Conservation (phyloP, 2,329 filamentous ascomycete species). For the Daldinia eschscholtzii region DNA sequence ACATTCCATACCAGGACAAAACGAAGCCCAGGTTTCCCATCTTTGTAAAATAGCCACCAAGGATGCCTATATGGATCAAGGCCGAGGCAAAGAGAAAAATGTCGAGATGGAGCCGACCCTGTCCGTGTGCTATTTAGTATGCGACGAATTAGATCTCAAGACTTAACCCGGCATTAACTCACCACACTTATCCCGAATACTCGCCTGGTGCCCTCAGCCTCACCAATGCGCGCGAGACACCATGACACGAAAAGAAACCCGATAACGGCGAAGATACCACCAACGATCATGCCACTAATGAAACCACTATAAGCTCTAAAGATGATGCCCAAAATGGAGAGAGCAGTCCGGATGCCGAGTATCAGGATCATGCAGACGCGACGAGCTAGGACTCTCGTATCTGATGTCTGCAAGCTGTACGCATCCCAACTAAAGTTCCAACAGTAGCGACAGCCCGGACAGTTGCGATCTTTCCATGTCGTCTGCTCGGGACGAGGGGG, state of each 20-base stretch:
- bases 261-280: slow-evolving; percentile 26
- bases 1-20: slow-evolving; percentile 39
- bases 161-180: slow-evolving; percentile 10
- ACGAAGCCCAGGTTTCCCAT: slow-evolving; percentile 29
- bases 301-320: slow-evolving; percentile 25
- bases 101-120: slow-evolving; percentile 35
- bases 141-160: neutral
- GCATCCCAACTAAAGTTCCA: slow-evolving; percentile 37
- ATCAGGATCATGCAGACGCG: slow-evolving; percentile 27
- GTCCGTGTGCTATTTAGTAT: slow-evolving; percentile 18
- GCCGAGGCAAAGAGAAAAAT: slow-evolving; percentile 31
- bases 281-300: slow-evolving; percentile 29
- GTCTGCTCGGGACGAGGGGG: slow-evolving; percentile 28
- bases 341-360: slow-evolving; percentile 24
- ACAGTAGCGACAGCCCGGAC: slow-evolving; percentile 32
- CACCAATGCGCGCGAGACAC: slow-evolving; percentile 34
- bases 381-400: slow-evolving; percentile 17
- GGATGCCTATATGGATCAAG: slow-evolving; percentile 28
- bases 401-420: slow-evolving; percentile 28
- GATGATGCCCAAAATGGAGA: slow-evolving; percentile 31
- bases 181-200: slow-evolving; percentile 26
- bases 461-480: slow-evolving; percentile 32
- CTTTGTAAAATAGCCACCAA: slow-evolving; percentile 22
- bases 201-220: slow-evolving; percentile 24
- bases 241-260: slow-evolving; percentile 34